Conservation (phyloP, 2,329 filamentous ascomycete species). For the Aspergillus brunneoviolaceus region DNA sequence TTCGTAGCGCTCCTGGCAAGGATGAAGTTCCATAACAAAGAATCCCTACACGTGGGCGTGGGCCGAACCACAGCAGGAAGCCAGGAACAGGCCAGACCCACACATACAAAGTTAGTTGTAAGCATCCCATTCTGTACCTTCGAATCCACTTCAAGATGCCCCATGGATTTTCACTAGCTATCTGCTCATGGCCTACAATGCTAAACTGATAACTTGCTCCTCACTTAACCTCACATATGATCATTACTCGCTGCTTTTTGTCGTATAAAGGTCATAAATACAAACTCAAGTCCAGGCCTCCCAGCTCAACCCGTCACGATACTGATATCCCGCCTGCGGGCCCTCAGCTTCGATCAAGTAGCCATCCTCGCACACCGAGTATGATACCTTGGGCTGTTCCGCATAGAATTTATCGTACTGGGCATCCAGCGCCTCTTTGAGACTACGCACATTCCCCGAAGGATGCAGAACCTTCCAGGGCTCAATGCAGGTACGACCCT, state of each 20-base stretch:
- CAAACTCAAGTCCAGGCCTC: conserved; percentile 13
- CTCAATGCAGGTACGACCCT: conserved; percentile 31
- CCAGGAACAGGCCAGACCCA: too few species aligned
- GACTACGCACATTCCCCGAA: conserved; percentile 5
- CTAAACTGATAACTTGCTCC: not conserved
- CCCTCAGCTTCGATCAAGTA: conserved; percentile 1
- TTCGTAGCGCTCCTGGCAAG: too few species aligned
- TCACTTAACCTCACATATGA: not conserved
- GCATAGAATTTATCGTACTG: conserved; percentile 7
- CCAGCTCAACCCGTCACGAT: conserved; percentile 21
- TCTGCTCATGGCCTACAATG: too few species aligned
- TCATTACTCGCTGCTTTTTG: not conserved
- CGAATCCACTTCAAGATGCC: too few species aligned
- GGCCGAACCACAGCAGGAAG: too few species aligned
- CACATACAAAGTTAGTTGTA: too few species aligned
- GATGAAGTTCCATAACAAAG: too few species aligned
- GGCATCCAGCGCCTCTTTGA: conserved; percentile 1
- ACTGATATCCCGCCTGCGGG: conserved; percentile 8
- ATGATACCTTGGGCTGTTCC: not conserved
- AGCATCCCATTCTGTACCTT: too few species aligned
- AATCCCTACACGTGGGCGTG: too few species aligned
- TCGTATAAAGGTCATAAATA: not conserved
- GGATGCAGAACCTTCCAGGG: conserved; percentile 39
- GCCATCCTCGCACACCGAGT: not conserved
- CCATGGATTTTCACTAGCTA: too few species aligned